A percentile compares a stretch with the other conserved stretches of the same genome.
These are phyloP conservation scores for Brassica cretica DNA, from an alignment of 345 rosid species.

Conservation along the genomic window DNA sequence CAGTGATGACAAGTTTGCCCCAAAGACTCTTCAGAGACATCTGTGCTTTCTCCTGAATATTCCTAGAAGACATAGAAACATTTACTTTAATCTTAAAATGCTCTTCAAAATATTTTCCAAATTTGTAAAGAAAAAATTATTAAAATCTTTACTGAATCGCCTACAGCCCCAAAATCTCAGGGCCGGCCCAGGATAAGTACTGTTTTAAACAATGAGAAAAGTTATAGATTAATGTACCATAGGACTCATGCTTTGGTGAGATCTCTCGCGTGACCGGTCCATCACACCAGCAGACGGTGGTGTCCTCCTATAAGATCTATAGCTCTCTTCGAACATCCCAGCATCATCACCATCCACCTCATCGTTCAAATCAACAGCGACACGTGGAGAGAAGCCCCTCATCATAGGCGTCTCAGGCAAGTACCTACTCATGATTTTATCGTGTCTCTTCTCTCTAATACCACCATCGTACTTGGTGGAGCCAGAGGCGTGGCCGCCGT, in stretches of 20 bases:
- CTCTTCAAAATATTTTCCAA: background rate
- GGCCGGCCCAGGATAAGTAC: background rate
- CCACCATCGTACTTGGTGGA: constrained; percentile 41
- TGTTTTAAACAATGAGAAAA: constrained; percentile 9
- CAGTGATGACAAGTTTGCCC: constrained; percentile 90
- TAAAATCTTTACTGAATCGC: too few species aligned
- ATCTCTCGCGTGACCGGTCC: constrained; percentile 62
- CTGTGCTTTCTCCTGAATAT: constrained; percentile 63
- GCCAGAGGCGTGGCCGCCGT: constrained; percentile 34
- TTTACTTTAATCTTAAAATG: constrained; percentile 2
- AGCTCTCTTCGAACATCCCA: constrained; percentile 58
- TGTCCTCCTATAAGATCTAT: constrained; percentile 59
- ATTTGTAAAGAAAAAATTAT: too few species aligned
- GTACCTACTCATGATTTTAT: constrained; percentile 42
- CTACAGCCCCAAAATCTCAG: too few species aligned
- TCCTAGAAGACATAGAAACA: constrained; percentile 52
- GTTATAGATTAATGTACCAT: constrained; percentile 15
- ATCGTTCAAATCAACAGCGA: constrained; percentile 49
- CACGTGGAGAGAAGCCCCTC: constrained; percentile 46
- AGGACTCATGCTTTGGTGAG: constrained; percentile 56
- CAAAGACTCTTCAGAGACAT: constrained; percentile 68
- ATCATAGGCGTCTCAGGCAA: constrained; percentile 58
- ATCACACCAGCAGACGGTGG: constrained; percentile 47
- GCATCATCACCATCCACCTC: constrained; percentile 51
- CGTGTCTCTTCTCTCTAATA: constrained; percentile 49